A percentile compares a stretch with the other conserved stretches of the same genome.
phyloP scores from a whole-genome alignment of 805 yeast genomes.

The Sugiyamaella americana region DNA sequence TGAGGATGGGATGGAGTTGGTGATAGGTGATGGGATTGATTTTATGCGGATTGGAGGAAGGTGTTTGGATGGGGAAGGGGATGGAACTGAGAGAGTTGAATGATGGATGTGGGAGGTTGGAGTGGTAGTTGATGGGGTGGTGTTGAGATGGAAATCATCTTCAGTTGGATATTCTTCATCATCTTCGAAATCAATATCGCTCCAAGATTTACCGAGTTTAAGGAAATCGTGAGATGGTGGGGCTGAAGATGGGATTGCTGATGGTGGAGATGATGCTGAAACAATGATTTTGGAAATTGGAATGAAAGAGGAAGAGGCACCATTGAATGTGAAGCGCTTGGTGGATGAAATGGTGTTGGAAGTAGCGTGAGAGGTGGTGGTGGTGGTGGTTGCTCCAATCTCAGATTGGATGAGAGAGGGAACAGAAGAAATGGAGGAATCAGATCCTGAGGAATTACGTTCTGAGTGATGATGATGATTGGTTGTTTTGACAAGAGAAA shows the following conservation, averaged over 20 bases:
- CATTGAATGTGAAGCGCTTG: background rate
- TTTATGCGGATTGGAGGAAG: background rate
- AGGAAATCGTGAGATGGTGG: constrained; percentile 21
- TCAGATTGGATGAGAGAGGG: constrained; percentile 22
- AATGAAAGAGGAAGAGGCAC: background rate
- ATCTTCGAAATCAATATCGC: constrained; percentile 25
- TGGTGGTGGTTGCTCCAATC: background rate
- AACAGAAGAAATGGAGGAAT: constrained; percentile 21
- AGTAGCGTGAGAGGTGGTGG: too few species aligned
- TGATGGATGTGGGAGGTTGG: too few species aligned
- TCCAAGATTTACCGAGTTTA: constrained; percentile 29
- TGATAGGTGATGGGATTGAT: too few species aligned
- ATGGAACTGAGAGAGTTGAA: too few species aligned
- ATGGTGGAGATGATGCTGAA: constrained; percentile 4
- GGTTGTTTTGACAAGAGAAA: background rate
- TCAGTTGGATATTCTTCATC: constrained; percentile 21
- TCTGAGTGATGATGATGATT: too few species aligned
- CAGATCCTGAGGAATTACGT: constrained; percentile 14
- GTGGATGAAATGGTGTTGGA: too few species aligned
- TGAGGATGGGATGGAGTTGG: too few species aligned
- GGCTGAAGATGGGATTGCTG: constrained; percentile 15
- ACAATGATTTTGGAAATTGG: constrained; percentile 3
- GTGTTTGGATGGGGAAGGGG: too few species aligned
- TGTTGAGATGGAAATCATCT: background rate
- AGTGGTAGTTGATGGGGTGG: too few species aligned